These are phyloP conservation scores for Parmelia sp. DNA, from an alignment of 495 filamentous ascomycete genomes.

Conservation along the genomic window DNA sequence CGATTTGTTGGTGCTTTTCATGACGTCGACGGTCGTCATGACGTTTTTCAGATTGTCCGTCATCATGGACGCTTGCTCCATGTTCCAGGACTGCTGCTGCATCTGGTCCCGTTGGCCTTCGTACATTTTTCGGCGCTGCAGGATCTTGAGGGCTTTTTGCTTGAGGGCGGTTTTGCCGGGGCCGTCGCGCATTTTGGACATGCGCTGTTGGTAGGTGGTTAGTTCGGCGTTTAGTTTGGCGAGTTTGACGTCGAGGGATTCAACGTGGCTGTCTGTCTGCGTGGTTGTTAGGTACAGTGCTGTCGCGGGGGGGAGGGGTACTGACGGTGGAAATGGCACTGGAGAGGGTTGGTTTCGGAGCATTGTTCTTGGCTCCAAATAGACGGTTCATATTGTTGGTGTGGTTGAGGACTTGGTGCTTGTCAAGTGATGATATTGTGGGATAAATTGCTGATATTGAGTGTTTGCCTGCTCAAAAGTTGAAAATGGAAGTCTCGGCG, in stretches of 20 bases:
- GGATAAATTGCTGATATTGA: background rate
- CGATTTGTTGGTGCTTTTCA: conserved; percentile 93
- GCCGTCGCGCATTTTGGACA: conserved; percentile 91
- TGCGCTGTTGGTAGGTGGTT: conserved; percentile 74
- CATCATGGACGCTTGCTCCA: conserved; percentile 99
- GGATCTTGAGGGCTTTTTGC: conserved; percentile 89
- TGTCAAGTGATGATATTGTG: background rate
- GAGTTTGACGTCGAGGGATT: conserved; percentile 91
- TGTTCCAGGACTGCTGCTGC: conserved; percentile 94
- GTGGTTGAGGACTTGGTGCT: background rate
- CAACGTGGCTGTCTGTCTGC: conserved; percentile 75
- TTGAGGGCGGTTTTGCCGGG: conserved; percentile 90
- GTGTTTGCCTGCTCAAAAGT: conserved; percentile 8
- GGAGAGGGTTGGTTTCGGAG: conserved; percentile 85
- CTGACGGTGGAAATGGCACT: conserved; percentile 77
- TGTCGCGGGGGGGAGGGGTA: conserved; percentile 5
- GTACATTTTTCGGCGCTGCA: conserved; percentile 95
- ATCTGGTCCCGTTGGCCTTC: conserved; percentile 92
- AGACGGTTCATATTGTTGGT: conserved; percentile 77
- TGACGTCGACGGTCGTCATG: conserved; percentile 96
- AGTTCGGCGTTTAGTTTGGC: conserved; percentile 89
- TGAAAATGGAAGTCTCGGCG: conserved; percentile 8
- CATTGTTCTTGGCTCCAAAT: conserved; percentile 82
- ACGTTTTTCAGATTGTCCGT: conserved; percentile 98
- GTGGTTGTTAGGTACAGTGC: no score